Evolutionary conservation across 139 green algal species (phyloP).

Genomic region (Coelastrella sp.): DNA sequence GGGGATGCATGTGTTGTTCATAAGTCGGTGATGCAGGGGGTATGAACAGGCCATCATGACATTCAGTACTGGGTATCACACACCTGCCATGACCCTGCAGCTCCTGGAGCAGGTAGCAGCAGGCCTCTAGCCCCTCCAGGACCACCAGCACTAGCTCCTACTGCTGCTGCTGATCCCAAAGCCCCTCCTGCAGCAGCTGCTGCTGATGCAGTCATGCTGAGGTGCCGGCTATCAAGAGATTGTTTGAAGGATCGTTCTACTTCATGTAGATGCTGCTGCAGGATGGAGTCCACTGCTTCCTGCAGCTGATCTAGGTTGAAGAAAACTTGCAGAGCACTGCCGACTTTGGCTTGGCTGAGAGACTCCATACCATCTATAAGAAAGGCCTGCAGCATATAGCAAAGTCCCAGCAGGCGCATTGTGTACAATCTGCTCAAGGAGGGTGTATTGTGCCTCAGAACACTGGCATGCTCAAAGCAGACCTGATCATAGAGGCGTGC

Average conservation of each 20-base stretch:
- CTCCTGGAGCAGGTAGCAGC: slow-evolving; percentile 30
- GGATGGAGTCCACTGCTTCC: slow-evolving; percentile 61
- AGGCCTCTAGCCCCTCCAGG: slow-evolving; percentile 36
- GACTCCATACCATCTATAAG: slow-evolving; percentile 82
- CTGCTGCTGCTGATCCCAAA: neutral
- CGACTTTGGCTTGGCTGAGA: slow-evolving; percentile 90
- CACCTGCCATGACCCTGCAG: slow-evolving; percentile 39
- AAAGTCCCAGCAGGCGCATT: neutral
- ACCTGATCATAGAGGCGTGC: too few relatives aligned
- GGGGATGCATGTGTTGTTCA: neutral
- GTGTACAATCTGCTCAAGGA: too few relatives aligned
- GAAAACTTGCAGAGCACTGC: slow-evolving; percentile 89
- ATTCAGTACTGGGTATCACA: neutral
- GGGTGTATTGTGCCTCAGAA: too few relatives aligned
- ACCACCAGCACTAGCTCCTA: neutral
- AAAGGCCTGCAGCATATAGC: slow-evolving; percentile 55
- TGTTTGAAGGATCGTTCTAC: slow-evolving; percentile 63
- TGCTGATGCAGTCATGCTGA: slow-evolving; percentile 44
- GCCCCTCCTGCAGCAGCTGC: neutral
- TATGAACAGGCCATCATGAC: neutral
- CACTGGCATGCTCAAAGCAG: too few relatives aligned
- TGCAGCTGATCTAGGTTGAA: slow-evolving; percentile 90
- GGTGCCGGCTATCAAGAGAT: slow-evolving; percentile 76
- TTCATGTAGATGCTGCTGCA: slow-evolving; percentile 51
- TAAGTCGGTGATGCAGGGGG: too few relatives aligned